Evolutionary conservation across 2,329 filamentous ascomycete species (phyloP).

Genomic region (Chaetothyriales sp.): DNA sequence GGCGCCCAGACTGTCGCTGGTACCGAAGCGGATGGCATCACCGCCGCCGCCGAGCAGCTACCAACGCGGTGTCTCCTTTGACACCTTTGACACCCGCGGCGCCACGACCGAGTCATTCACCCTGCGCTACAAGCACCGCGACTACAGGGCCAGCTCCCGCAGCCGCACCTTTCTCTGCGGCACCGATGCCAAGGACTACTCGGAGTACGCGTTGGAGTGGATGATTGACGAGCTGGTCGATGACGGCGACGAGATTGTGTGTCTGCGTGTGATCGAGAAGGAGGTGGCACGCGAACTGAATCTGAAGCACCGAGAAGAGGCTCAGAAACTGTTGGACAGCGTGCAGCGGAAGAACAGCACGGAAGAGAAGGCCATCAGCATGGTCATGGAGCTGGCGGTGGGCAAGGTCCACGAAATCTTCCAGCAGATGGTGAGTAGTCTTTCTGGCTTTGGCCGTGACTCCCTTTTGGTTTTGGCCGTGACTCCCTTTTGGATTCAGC

Average conservation of each 20-base stretch:
- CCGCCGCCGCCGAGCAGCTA: slow-evolving; percentile 42
- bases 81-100: slow-evolving; percentile 56
- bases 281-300: slow-evolving; percentile 57
- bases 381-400: slow-evolving; percentile 75
- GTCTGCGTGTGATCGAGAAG: slow-evolving; percentile 75
- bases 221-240: slow-evolving; percentile 82
- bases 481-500: too few species aligned
- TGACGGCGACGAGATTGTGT: slow-evolving; percentile 86
- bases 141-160: slow-evolving; percentile 66
- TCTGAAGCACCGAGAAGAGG: slow-evolving; percentile 52
- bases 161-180: slow-evolving; percentile 84
- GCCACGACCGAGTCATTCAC: slow-evolving; percentile 64
- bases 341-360: slow-evolving; percentile 70
- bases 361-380: slow-evolving; percentile 64
- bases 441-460: slow-evolving; percentile 3
- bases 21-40: slow-evolving; percentile 21
- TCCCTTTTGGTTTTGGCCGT: slow-evolving; percentile 9
- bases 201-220: slow-evolving; percentile 85
- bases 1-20: slow-evolving; percentile 9
- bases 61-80: slow-evolving; percentile 56
- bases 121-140: slow-evolving; percentile 70
- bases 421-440: slow-evolving; percentile 59
- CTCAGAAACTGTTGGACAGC: slow-evolving; percentile 56
- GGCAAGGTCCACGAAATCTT: slow-evolving; percentile 86
- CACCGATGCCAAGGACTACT: slow-evolving; percentile 82